These are phyloP conservation scores for Phanerochaete sordida DNA, from an alignment of 768 basidiomycete genomes.

Conservation along the genomic window DNA sequence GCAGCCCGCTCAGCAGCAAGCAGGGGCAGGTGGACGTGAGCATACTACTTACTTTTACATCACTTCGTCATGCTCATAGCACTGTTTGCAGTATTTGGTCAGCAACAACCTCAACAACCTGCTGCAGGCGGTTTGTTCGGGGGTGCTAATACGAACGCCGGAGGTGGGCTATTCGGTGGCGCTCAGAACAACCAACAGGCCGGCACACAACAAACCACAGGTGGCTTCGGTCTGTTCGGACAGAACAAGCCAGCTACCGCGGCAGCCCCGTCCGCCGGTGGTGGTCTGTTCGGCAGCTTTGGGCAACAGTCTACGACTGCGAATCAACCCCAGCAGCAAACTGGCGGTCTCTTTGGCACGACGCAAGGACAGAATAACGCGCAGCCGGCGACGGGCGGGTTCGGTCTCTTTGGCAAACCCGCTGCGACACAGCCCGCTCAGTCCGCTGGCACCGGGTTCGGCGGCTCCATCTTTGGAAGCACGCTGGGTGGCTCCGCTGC, in stretches of 20 bases:
- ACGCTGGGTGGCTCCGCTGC: conserved; percentile 23
- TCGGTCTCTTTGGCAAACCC: conserved; percentile 3
- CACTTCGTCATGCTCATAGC: conserved; percentile 3
- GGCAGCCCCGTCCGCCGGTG: conserved; percentile 26
- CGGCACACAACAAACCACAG: conserved; percentile 19
- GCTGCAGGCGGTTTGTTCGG: conserved; percentile 17
- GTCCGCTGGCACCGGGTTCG: conserved; percentile 32
- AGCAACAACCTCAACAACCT: conserved; percentile 18
- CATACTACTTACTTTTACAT: too few species aligned
- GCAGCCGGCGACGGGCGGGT: background rate
- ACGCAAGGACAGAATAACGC: conserved; percentile 15
- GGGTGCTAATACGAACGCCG: conserved; percentile 16
- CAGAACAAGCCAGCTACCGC: conserved; percentile 20
- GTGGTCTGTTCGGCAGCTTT: background rate
- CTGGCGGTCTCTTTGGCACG: conserved; percentile 17
- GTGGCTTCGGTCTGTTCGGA: conserved; percentile 26
- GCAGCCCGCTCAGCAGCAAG: conserved; percentile 32
- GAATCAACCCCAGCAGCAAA: background rate
- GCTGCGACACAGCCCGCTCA: conserved; percentile 21
- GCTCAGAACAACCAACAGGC: conserved; percentile 27
- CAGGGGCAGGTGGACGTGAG: conserved; percentile 6
- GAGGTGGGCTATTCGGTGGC: conserved; percentile 32
- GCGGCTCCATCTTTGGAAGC: conserved; percentile 30
- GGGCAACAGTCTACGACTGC: background rate
- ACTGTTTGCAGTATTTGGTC: conserved; percentile 33